Evolutionary conservation across 768 basidiomycete genomes (phyloP).

Genomic region (Neoboletus brunneissimus): DNA sequence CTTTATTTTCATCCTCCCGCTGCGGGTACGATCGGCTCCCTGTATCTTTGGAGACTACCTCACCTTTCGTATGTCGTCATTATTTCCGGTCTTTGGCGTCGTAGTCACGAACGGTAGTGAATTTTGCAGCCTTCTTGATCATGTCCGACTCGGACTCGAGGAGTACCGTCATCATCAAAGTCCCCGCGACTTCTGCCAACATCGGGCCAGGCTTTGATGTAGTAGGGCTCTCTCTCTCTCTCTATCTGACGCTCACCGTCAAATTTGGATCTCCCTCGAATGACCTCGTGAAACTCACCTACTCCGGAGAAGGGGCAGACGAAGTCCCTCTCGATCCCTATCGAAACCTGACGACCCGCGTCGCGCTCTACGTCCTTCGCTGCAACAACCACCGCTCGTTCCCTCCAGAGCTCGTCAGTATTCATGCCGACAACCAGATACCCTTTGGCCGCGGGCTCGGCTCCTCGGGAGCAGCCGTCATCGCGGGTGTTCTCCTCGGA

Average conservation of each 20-base stretch:
- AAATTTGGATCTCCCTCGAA: conserved; percentile 40
- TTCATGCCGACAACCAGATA: conserved; percentile 88
- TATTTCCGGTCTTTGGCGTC: too few relatives aligned
- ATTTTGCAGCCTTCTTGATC: conserved; percentile 7
- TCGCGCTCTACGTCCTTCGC: conserved; percentile 96
- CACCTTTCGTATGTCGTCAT: conserved; percentile 7
- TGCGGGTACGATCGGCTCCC: neutral
- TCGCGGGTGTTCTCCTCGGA: conserved; percentile 91
- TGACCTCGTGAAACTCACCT: conserved; percentile 60
- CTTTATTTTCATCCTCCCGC: neutral
- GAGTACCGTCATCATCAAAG: conserved; percentile 62
- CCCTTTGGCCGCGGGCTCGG: conserved; percentile 97
- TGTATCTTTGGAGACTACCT: neutral
- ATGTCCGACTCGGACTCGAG: conserved; percentile 22
- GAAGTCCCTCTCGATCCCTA: conserved; percentile 94
- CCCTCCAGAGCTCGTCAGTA: conserved; percentile 62
- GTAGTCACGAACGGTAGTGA: neutral
- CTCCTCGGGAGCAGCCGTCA: conserved; percentile 98
- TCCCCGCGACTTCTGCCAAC: conserved; percentile 98
- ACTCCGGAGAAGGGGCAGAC: conserved; percentile 84
- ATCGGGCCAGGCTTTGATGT: conserved; percentile 99
- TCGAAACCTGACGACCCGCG: conserved; percentile 95
- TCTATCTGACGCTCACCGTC: conserved; percentile 76
- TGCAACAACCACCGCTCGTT: conserved; percentile 75
- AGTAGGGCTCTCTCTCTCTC: conserved; percentile 93